phyloP scores from a whole-genome alignment of 345 rosid species.

The Leavenworthia alabamica region DNA sequence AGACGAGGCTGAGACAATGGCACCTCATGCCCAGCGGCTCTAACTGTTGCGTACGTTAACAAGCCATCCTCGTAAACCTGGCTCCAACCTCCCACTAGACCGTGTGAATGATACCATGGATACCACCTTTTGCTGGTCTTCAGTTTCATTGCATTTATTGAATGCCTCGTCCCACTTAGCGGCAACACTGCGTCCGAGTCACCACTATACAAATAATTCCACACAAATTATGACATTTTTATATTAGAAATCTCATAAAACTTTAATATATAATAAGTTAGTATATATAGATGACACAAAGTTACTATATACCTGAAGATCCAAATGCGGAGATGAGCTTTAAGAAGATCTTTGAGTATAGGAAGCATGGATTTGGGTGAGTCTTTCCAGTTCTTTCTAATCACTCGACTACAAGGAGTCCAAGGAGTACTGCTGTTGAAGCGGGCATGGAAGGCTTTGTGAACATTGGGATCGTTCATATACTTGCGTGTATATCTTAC shows the following conservation, averaged over 20 bases:
- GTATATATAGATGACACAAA: no score
- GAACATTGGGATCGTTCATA: constrained; percentile 55
- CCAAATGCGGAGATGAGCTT: constrained; percentile 69
- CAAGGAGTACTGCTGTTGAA: constrained; percentile 15
- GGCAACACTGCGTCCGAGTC: constrained; percentile 90
- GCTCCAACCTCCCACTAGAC: constrained; percentile 88
- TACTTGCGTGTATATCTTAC: constrained; percentile 33
- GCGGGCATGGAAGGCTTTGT: constrained; percentile 64
- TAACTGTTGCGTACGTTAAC: constrained; percentile 52
- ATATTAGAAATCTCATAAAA: not conserved
- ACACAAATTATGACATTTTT: no score
- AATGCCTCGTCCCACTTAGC: constrained; percentile 80
- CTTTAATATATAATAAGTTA: not conserved
- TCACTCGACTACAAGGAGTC: constrained; percentile 36
- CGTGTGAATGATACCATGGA: constrained; percentile 63
- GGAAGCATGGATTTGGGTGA: constrained; percentile 82
- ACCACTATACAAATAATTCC: constrained; percentile 50
- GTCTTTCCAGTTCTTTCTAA: constrained; percentile 54
- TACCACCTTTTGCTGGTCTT: constrained; percentile 67
- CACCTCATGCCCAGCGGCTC: constrained; percentile 71
- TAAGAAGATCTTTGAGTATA: constrained; percentile 51
- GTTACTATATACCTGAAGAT: constrained; percentile 59
- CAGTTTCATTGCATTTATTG: constrained; percentile 71
- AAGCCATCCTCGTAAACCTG: constrained; percentile 48
- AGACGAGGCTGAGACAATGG: constrained; percentile 51